Evolutionary conservation across 2,329 filamentous ascomycete genomes (phyloP).

Genomic region (Neonectria ditissima): DNA sequence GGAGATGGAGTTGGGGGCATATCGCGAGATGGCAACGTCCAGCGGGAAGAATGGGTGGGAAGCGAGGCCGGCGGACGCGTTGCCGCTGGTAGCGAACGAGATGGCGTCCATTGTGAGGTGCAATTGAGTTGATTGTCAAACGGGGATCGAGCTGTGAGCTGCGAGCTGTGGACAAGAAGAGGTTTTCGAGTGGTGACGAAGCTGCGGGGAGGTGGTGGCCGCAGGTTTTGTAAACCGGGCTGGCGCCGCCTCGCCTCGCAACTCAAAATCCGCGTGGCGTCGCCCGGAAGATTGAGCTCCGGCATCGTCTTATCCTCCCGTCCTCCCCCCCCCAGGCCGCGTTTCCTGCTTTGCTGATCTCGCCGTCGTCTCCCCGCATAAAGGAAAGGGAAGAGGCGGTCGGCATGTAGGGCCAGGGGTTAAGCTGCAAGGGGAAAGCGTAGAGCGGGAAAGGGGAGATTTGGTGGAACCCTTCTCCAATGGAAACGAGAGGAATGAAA

Average conservation of each 20-base stretch:
- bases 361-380: neutral
- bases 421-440: neutral
- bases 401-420: neutral
- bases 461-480: conserved; percentile 1
- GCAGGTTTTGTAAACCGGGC: neutral
- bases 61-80: conserved; percentile 26
- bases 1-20: conserved; percentile 73
- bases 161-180: neutral
- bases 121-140: neutral
- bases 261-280: conserved; percentile 1
- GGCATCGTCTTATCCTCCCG: conserved; percentile 33
- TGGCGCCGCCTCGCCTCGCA: neutral
- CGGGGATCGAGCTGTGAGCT: neutral
- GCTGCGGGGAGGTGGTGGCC: neutral
- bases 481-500: neutral
- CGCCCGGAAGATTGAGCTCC: conserved; percentile 37
- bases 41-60: conserved; percentile 79
- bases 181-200: neutral
- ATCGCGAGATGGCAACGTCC: conserved; percentile 70
- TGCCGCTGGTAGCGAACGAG: conserved; percentile 16
- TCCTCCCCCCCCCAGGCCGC: neutral
- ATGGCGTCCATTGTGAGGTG: conserved; percentile 32
- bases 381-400: conserved; percentile 4
- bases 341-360: neutral
- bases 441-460: neutral